Evolutionary conservation across 2,329 filamentous ascomycete species (phyloP), one percentile per base, ranked within the genome.

Genomic region (Stagonosporopsis vannaccii): DNA sequence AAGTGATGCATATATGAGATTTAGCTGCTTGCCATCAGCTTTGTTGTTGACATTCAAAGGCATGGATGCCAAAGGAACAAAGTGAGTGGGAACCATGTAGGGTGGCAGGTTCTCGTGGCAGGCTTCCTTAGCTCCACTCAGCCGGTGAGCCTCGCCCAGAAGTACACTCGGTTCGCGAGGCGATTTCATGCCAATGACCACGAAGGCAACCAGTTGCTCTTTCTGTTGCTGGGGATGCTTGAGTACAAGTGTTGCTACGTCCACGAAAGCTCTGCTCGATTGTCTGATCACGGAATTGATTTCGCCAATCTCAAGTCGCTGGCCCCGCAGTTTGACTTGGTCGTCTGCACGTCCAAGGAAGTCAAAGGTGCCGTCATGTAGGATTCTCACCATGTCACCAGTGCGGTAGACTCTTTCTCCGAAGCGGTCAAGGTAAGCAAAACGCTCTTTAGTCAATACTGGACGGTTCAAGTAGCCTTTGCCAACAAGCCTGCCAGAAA

Each of bases 1-100:
- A 3, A 94, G 71, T 0, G 79, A 77, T 9, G 83, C 76, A 67
- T 94, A 97, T 1, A 96, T 75, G 0, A 77, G 75, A 54, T 84
- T 88, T 2, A 97, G 77, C 32, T 82, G 80, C 67, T 90, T 94
- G 6, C 83, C 81, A 66, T 97, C 92, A 0, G 90, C 89, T 71
- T 97, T 97, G 75, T 97, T 97, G 73, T 97, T 97, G 6, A 90
- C 80, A 1, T 91, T 96, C 0, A 97, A 80, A 0, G 93, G 93
- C 50, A 97, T 87, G 7, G 79, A 82, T 0, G 87, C 83, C 7
- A 97, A 77, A 3, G 84, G 84, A 22, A 97, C 79, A 56, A 96
- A 87, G 68, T 95, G 91, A 0, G 91, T 93, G 0, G 93, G 94
- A 2, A 97, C 85, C 93, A 97, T 97, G 72, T 97, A 97, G 0